Evolutionary conservation across 1,284 basidiomycete genomes (phyloP), one percentile per base, ranked within the genome.

Genomic region (Mixia osmundae): DNA sequence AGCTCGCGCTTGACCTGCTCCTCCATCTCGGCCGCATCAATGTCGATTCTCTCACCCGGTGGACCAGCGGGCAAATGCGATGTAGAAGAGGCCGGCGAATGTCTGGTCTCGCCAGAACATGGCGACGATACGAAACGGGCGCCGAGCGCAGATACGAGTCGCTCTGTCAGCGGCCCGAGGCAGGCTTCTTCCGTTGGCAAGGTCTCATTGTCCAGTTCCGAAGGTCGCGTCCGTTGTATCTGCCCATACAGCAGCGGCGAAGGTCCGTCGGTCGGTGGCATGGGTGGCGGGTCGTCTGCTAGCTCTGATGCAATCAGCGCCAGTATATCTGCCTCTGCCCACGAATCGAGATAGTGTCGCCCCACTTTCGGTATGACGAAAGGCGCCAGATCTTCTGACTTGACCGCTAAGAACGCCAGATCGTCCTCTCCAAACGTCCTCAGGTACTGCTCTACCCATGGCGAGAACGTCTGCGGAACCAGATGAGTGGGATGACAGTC

Each of bases 391-490:
- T 89, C 80, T 49, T 91, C 85, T 14, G 61, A 59, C 55, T 61
- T 46, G 3, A 33, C 11, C 44, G 77, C 74, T 41, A 91, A 63
- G 56, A 80, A 80, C 4, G 83, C 83, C 22, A 89, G 59, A 50
- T 89, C 83, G 54, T 87, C 83, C 57, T 89, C 82, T 40, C 74
- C 73, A 36, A 87, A 69, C 26, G 68, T 67, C 29, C 82, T 71
- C 47, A 82, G 61, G 63, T 76, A 91, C 11, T 77, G 74, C 50
- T 89, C 82, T 31, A 85, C 67, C 49, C 70, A 75, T 23, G 71
- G 61, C 56, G 80, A 80, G 52, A 87, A 89, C 1, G 77, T 79
- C 28, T n/a, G n/a, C n/a, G n/a, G 54, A 47, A 37, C n/a, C n/a
- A n/a, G n/a, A n/a, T n/a, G n/a, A n/a, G n/a, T 57, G 56, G n/a